Evolutionary conservation across 768 basidiomycete genomes (phyloP).

Genomic region (Boletus huronensis): DNA sequence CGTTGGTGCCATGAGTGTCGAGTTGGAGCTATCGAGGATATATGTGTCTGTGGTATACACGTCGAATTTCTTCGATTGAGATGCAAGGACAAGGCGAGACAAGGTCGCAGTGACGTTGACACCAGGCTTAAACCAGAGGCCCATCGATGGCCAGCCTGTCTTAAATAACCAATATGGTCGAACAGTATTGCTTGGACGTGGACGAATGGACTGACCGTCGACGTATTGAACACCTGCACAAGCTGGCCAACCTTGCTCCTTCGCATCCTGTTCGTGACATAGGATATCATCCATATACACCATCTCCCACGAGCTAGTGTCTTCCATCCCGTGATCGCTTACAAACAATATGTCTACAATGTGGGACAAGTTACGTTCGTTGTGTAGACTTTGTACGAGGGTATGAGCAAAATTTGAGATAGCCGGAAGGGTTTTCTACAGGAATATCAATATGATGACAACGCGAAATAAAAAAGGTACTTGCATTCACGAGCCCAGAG

Average conservation of each 20-base stretch:
- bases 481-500: constrained; percentile 64
- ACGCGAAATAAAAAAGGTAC: constrained; percentile 16
- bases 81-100: constrained; percentile 47
- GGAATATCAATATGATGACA: constrained; percentile 1
- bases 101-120: constrained; percentile 55
- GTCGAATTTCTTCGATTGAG: constrained; percentile 52
- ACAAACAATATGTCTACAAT: constrained; percentile 87
- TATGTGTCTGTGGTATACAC: constrained; percentile 37
- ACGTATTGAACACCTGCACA: constrained; percentile 9
- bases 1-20: background rate
- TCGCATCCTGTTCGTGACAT: constrained; percentile 8
- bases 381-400: constrained; percentile 41
- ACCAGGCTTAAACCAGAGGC: constrained; percentile 65
- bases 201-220: constrained; percentile 9
- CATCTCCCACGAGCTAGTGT: constrained; percentile 69
- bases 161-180: background rate
- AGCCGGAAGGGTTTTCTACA: constrained; percentile 53
- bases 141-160: constrained; percentile 88
- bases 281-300: constrained; percentile 65
- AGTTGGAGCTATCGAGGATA: background rate
- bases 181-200: background rate
- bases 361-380: constrained; percentile 67
- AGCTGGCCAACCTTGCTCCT: constrained; percentile 11
- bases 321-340: constrained; percentile 84
- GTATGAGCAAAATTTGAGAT: constrained; percentile 71